phyloP scores from a whole-genome alignment of 179 eudicot genomes.

The Beta macrorhiza region DNA sequence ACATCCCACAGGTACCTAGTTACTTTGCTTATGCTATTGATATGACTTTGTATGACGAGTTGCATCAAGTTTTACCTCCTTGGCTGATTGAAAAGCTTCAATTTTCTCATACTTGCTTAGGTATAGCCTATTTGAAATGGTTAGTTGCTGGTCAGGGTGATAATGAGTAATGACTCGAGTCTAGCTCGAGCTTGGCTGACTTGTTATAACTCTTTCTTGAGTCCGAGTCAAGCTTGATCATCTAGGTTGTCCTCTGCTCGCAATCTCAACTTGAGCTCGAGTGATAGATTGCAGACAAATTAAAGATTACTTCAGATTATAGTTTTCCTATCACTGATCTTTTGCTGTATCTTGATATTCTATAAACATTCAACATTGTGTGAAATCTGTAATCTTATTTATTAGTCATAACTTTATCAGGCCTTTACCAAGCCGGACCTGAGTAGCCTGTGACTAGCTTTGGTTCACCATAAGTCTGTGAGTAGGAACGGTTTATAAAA shows the following conservation, averaged over 20 bases:
- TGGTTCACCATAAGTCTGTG: neutral
- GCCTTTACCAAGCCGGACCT: neutral
- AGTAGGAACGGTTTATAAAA: neutral
- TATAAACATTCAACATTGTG: neutral
- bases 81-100: neutral
- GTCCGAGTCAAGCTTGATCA: neutral
- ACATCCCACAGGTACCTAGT: constrained; percentile 80
- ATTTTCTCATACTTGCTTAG: neutral
- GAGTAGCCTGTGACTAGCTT: neutral
- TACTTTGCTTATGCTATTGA: constrained; percentile 3
- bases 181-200: neutral
- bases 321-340: neutral
- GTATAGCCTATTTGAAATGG: neutral
- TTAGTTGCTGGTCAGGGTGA: neutral
- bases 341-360: neutral
- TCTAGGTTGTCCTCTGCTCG: neutral
- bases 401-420: neutral
- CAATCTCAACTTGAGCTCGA: neutral
- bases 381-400: neutral
- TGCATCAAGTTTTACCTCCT: neutral
- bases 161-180: neutral
- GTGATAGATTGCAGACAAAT: neutral
- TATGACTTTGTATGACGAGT: neutral
- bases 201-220: neutral
- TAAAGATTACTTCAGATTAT: neutral